Conservation (phyloP, 179 eudicot species). For the Kewa caespitosa region DNA sequence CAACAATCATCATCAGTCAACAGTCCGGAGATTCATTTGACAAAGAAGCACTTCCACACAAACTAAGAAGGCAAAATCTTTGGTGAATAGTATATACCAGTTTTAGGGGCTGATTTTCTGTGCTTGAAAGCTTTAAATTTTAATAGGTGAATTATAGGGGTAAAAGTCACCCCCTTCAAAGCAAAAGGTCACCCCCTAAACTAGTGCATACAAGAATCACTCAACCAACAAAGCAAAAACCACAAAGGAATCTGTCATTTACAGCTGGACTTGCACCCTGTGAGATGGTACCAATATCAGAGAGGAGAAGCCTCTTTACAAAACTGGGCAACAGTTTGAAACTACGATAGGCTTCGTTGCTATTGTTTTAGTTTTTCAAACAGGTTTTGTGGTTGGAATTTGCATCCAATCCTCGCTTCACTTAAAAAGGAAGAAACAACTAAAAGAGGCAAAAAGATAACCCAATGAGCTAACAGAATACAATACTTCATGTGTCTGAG, state of each 20-base stretch:
- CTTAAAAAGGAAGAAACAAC: neutral
- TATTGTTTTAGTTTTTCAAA: too few relatives aligned
- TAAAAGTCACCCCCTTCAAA: too few relatives aligned
- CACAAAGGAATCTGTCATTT: neutral
- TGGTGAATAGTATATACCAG: too few relatives aligned
- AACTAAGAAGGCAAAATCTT: neutral
- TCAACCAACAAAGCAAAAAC: neutral
- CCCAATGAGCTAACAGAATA: too few relatives aligned
- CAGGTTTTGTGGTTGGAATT: neutral
- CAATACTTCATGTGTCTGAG: neutral
- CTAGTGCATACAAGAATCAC: too few relatives aligned
- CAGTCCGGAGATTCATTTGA: slow-evolving; percentile 2
- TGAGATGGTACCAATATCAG: neutral
- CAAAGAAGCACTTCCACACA: neutral
- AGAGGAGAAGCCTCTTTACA: neutral
- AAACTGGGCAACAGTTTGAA: neutral
- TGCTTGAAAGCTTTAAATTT: too few relatives aligned
- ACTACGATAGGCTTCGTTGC: neutral
- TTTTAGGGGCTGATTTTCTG: too few relatives aligned
- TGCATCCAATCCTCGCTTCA: neutral
- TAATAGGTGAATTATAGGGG: too few relatives aligned
- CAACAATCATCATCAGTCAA: slow-evolving; percentile 8
- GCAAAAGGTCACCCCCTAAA: too few relatives aligned
- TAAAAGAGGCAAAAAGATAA: neutral
- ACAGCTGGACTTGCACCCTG: neutral